Evolutionary conservation across 768 basidiomycete species (phyloP).

Genomic region (Dioszegia hungarica): DNA sequence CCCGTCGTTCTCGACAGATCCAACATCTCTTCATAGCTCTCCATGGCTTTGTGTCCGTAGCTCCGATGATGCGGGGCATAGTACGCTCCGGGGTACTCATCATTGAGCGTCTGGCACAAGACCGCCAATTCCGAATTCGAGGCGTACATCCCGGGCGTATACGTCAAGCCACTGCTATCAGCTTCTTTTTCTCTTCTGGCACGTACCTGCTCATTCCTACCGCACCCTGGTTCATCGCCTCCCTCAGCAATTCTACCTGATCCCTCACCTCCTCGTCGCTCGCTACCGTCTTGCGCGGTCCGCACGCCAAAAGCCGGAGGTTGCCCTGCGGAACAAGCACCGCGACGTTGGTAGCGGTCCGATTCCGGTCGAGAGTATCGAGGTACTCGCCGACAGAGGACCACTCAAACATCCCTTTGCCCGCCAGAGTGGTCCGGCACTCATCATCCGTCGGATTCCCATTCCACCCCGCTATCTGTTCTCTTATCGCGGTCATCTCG

Average conservation of each 20-base stretch:
- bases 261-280: conserved; percentile 27
- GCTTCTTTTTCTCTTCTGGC: background rate
- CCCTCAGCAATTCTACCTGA: conserved; percentile 28
- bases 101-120: conserved; percentile 26
- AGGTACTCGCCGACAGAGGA: conserved; percentile 27
- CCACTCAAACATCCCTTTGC: conserved; percentile 42
- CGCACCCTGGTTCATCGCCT: conserved; percentile 40
- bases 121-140: conserved; percentile 36
- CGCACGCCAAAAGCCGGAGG: conserved; percentile 41
- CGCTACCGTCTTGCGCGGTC: conserved; percentile 32
- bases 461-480: conserved; percentile 47
- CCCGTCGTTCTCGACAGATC: conserved; percentile 31
- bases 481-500: conserved; percentile 27
- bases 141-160: conserved; percentile 48
- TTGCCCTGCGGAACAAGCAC: conserved; percentile 45
- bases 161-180: conserved; percentile 34
- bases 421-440: conserved; percentile 12
- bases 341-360: conserved; percentile 41
- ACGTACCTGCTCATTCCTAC: conserved; percentile 46
- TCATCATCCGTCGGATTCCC: conserved; percentile 39
- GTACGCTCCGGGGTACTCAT: conserved; percentile 36
- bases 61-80: conserved; percentile 46
- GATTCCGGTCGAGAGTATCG: conserved; percentile 43
- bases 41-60: conserved; percentile 38
- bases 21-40: conserved; percentile 44